Evolutionary conservation across 306 rosid species (phyloP).

Genomic region (Fagus crenata): DNA sequence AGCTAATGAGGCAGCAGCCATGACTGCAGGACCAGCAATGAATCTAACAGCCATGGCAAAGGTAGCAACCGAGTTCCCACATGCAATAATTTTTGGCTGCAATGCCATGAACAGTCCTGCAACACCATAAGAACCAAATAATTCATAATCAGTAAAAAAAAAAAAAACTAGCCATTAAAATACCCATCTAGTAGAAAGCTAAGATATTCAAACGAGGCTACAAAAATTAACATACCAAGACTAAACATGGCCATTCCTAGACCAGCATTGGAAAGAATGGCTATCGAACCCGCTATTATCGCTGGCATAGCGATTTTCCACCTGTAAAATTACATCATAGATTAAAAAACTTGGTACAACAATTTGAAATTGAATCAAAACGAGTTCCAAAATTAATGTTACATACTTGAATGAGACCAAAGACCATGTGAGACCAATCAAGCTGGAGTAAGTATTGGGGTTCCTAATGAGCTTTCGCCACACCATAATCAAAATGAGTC

Average conservation of each 20-base stretch:
- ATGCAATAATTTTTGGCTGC: conserved; percentile 76
- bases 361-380: background rate
- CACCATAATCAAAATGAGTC: conserved; percentile 80
- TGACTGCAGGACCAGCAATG: conserved; percentile 72
- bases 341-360: background rate
- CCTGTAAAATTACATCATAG: conserved; percentile 34
- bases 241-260: conserved; percentile 98
- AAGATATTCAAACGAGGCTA: background rate
- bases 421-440: conserved; percentile 85
- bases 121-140: conserved; percentile 5
- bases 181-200: background rate
- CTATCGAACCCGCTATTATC: conserved; percentile 61
- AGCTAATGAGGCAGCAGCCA: conserved; percentile 70
- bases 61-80: conserved; percentile 74
- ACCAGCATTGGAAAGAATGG: conserved; percentile 78
- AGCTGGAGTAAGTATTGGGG: conserved; percentile 84
- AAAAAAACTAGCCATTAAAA: background rate
- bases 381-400: background rate
- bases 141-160: background rate
- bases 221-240: conserved; percentile 48
- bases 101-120: conserved; percentile 88
- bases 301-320: conserved; percentile 83
- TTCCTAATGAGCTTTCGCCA: conserved; percentile 81
- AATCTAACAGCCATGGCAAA: conserved; percentile 82
- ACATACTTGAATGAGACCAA: conserved; percentile 68